Base-by-base conservation (phyloP, 257 asterid genomes). In the Nicotiana obtusifolia region DNA sequence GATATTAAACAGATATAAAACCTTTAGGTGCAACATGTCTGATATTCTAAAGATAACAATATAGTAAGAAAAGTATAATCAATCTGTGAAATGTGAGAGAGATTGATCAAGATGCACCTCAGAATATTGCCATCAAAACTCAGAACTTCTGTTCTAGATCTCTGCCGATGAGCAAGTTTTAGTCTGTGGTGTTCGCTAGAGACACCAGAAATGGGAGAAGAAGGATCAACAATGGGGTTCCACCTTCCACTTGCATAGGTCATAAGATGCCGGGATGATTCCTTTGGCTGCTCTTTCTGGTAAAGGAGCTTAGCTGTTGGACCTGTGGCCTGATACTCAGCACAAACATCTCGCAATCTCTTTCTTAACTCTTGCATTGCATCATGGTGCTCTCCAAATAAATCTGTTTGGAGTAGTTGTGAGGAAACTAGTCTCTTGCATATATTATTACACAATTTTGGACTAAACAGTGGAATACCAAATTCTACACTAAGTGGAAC, bases 171-270 rank as follows among this genome's bases (percentile, higher is more conserved):
- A 71, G 95, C 97, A 88, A 96, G 97, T 84, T 94, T 94, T 82
- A 96, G 84, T 80, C 97, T 90, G 83, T 93, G 99, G 85, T 91
- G 91, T 86, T 93, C 99, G 83, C 93, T 89, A 80, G 76, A 88
- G 89, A 94, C 95, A 81, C 97, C 99, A 64, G 98, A 90, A 64
- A 96, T 96, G 65, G 99, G 99, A 86, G 99, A 96, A 83, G 99
- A 96, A 84, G 98, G 98, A 88, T 94, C 99, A 30, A 88, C 87
- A 54, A 86, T 92, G 16, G 99, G 98, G 82, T 93, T 96, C 99
- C 99, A 96, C 89, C 91, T 90, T 83, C 99, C 98, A 86, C 99
- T 96, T 31, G 99, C 99, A 94, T 96, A 96, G 86, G 88, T 93
- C 94, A 93, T 90, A 31, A 92, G 91, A 69, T 88, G 88, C 65